A percentile compares a stretch with the other conserved stretches of the same genome.
phyloP scores from a whole-genome alignment of 768 basidiomycete genomes.

The Lactarius deliciosus region DNA sequence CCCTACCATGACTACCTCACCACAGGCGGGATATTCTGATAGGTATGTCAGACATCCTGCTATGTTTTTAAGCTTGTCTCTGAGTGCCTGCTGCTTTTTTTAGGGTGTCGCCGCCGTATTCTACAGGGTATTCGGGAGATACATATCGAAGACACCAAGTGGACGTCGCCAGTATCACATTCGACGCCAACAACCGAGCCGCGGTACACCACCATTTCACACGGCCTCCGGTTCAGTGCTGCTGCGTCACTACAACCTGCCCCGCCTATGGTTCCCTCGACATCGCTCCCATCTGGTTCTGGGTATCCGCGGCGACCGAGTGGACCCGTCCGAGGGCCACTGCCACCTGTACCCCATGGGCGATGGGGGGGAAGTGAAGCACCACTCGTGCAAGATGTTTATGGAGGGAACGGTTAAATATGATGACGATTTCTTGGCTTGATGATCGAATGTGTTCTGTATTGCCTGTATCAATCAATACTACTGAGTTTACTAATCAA shows the following conservation, averaged over 20 bases:
- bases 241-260: not conserved
- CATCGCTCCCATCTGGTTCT: not conserved
- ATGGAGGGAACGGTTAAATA: constrained; percentile 10
- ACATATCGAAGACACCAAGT: not conserved
- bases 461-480: not conserved
- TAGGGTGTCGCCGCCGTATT: constrained; percentile 12
- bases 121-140: constrained; percentile 7
- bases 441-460: not conserved
- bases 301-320: not conserved
- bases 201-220: not conserved
- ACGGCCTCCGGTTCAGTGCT: not conserved
- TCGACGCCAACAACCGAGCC: constrained; percentile 2
- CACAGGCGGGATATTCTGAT: constrained; percentile 1
- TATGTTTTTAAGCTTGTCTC: not conserved
- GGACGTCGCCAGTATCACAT: not conserved
- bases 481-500: not conserved
- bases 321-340: constrained; percentile 10
- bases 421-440: not conserved
- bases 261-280: not conserved
- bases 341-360: constrained; percentile 9
- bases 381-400: constrained; percentile 23
- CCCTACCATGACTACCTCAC: not conserved
- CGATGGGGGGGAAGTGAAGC: constrained; percentile 20
- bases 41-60: constrained; percentile 6
- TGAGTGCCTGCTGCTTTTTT: not conserved